phyloP scores from a whole-genome alignment of 2,329 filamentous ascomycete genomes.

The Xylaria sp. region DNA sequence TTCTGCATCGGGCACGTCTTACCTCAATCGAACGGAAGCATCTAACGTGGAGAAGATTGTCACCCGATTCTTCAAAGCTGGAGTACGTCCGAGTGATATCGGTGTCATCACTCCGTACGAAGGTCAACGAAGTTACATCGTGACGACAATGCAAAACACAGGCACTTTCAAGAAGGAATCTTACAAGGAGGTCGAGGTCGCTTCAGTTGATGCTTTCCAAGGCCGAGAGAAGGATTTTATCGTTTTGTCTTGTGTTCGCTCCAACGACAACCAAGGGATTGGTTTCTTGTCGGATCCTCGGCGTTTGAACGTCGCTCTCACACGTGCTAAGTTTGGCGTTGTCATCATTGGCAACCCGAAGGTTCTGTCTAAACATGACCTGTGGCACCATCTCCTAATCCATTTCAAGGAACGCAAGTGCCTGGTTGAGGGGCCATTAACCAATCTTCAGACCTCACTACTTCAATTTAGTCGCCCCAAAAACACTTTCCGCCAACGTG shows the following conservation, averaged over 20 bases:
- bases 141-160: constrained; percentile 98
- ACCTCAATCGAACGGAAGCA: constrained; percentile 96
- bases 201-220: constrained; percentile 98
- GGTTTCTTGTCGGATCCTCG: constrained; percentile 98
- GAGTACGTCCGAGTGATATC: constrained; percentile 91
- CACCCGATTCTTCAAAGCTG: constrained; percentile 97
- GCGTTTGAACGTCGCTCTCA: constrained; percentile 95
- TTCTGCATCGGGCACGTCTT: constrained; percentile 95
- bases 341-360: constrained; percentile 98
- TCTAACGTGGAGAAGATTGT: constrained; percentile 99
- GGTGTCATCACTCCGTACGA: constrained; percentile 99
- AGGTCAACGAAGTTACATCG: constrained; percentile 96
- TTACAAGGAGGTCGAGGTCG: constrained; percentile 98
- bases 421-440: constrained; percentile 92
- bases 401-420: constrained; percentile 98
- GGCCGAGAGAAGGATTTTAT: constrained; percentile 99
- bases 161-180: constrained; percentile 98
- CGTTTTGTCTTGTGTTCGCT: constrained; percentile 95
- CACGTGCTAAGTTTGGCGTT: constrained; percentile 94
- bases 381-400: constrained; percentile 94
- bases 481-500: constrained; percentile 89
- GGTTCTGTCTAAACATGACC: constrained; percentile 94
- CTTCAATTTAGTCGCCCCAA: constrained; percentile 96
- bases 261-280: constrained; percentile 98
- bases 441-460: constrained; percentile 93